Conservation (phyloP, 2,329 filamentous ascomycete genomes). For the Pestalotiopsis sp. region DNA sequence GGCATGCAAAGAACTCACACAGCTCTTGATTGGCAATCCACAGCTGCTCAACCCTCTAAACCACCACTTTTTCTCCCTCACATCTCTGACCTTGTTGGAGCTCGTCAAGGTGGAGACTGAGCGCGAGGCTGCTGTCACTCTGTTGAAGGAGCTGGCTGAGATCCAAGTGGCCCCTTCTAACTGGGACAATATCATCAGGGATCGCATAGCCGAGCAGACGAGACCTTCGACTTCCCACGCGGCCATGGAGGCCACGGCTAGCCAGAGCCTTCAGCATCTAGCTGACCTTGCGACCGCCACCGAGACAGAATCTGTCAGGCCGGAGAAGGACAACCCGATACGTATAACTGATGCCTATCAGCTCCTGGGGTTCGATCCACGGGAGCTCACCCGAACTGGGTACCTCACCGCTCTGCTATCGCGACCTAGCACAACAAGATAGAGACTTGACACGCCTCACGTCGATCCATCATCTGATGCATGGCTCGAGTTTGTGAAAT, state of each 20-base stretch:
- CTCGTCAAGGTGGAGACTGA: constrained; percentile 58
- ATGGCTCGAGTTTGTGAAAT: no score
- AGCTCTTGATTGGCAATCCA: constrained; percentile 57
- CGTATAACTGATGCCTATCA: constrained; percentile 40
- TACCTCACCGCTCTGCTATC: constrained; percentile 38
- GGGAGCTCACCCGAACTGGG: constrained; percentile 38
- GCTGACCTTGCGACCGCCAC: constrained; percentile 58
- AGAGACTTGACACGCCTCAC: constrained; percentile 2
- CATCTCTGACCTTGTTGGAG: constrained; percentile 62
- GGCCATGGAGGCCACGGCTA: constrained; percentile 44
- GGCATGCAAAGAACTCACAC: constrained; percentile 60
- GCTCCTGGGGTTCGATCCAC: constrained; percentile 44
- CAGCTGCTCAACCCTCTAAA: constrained; percentile 64
- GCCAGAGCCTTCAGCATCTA: constrained; percentile 61
- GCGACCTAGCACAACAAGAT: constrained; percentile 20
- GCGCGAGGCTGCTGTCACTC: constrained; percentile 57
- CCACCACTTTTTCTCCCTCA: constrained; percentile 67
- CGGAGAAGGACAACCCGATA: constrained; percentile 25
- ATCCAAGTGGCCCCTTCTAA: constrained; percentile 49
- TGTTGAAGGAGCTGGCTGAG: constrained; percentile 60
- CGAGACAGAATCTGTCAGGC: constrained; percentile 25
- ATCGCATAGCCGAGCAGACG: constrained; percentile 50
- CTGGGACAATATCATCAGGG: constrained; percentile 61
- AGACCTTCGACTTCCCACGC: constrained; percentile 36
- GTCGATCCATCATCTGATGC: no score